These are phyloP conservation scores for Apiotrichum sp. DNA, from an alignment of 1,284 basidiomycete genomes.

Conservation along the genomic window DNA sequence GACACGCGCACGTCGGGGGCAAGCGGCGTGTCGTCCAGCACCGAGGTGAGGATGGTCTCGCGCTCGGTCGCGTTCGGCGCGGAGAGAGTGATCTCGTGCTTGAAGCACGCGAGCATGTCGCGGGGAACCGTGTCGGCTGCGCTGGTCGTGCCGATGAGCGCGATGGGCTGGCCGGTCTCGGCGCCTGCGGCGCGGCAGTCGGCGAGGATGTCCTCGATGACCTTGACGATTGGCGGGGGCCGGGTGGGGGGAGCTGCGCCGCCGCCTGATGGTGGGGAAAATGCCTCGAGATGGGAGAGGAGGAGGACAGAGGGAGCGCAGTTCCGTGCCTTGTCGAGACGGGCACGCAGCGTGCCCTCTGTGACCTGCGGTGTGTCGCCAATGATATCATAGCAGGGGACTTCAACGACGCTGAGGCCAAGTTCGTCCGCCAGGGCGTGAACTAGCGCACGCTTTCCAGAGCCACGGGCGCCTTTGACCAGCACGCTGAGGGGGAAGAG, in stretches of 20 bases:
- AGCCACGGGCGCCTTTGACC: constrained; percentile 51
- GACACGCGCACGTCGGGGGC: constrained; percentile 73
- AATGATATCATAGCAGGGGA: constrained; percentile 75
- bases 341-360: constrained; percentile 66
- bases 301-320: constrained; percentile 84
- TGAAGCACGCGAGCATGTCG: constrained; percentile 69
- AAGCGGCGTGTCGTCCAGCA: constrained; percentile 52
- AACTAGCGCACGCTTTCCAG: constrained; percentile 50
- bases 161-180: constrained; percentile 54
- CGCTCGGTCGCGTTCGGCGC: constrained; percentile 75
- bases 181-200: constrained; percentile 12
- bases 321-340: constrained; percentile 69
- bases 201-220: constrained; percentile 25
- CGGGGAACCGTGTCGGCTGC: constrained; percentile 64
- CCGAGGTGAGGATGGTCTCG: constrained; percentile 56
- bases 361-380: constrained; percentile 76
- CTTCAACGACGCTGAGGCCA: constrained; percentile 69
- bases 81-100: constrained; percentile 74
- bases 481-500: constrained; percentile 44
- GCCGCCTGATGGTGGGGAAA: constrained; percentile 64
- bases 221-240: constrained; percentile 31
- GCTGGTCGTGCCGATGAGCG: constrained; percentile 70
- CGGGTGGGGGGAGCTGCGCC: constrained; percentile 45
- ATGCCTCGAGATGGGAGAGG: constrained; percentile 75
- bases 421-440: constrained; percentile 28